phyloP scores from a whole-genome alignment of 495 filamentous ascomycete genomes.

The Neohortaea acidophila region DNA sequence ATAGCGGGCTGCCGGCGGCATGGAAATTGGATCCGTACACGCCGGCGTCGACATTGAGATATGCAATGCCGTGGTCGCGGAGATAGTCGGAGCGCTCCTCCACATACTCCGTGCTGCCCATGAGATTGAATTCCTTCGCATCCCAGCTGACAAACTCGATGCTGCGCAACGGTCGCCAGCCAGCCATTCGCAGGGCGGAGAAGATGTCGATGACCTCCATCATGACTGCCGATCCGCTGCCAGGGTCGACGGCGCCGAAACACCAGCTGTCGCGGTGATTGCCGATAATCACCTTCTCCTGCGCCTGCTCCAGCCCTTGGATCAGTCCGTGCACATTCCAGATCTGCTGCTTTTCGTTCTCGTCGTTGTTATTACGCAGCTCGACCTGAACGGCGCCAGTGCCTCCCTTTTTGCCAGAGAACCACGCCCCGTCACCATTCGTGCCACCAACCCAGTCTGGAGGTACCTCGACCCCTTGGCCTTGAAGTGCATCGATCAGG shows the following conservation, averaged over 20 bases:
- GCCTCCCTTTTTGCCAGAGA: slow-evolving; percentile 48
- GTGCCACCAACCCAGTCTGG: slow-evolving; percentile 48
- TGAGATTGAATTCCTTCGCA: slow-evolving; percentile 78
- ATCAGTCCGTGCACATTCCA: slow-evolving; percentile 83
- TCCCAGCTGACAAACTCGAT: slow-evolving; percentile 97
- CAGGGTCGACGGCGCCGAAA: slow-evolving; percentile 72
- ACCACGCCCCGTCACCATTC: slow-evolving; percentile 47
- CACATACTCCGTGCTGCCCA: slow-evolving; percentile 89
- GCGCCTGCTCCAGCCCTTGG: slow-evolving; percentile 58
- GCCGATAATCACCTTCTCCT: slow-evolving; percentile 80
- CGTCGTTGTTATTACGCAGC: slow-evolving; percentile 79
- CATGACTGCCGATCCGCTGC: slow-evolving; percentile 80
- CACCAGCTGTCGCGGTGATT: slow-evolving; percentile 92
- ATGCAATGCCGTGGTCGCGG: slow-evolving; percentile 53
- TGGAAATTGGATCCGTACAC: slow-evolving; percentile 59
- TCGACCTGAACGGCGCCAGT: slow-evolving; percentile 44
- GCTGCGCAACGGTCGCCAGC: slow-evolving; percentile 83
- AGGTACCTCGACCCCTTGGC: slow-evolving; percentile 55
- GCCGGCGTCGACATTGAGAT: slow-evolving; percentile 84
- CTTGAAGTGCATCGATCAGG: slow-evolving; percentile 62
- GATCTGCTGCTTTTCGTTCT: slow-evolving; percentile 64
- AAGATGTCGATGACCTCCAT: slow-evolving; percentile 75
- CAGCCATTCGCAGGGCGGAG: slow-evolving; percentile 52
- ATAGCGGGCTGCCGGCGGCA: slow-evolving; percentile 64
- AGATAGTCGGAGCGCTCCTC: slow-evolving; percentile 49